Evolutionary conservation across 1,139 yeast species (phyloP).

Genomic region (Suhomyces bolitotheri): DNA sequence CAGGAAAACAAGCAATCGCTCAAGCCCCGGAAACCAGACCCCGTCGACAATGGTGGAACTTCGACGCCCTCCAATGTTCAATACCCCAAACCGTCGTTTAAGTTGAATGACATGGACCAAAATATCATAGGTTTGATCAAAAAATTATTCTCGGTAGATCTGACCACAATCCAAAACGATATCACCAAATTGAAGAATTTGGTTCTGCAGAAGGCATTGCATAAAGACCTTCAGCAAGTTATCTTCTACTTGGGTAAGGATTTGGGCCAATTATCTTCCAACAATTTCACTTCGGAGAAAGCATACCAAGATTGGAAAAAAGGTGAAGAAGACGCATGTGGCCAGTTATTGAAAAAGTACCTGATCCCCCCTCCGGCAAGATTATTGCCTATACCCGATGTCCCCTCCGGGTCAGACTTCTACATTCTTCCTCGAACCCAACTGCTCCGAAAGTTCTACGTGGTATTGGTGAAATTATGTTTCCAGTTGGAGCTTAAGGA

Average conservation of each 20-base stretch:
- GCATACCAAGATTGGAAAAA: slow-evolving; percentile 57
- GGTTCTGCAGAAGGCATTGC: slow-evolving; percentile 44
- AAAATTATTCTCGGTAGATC: slow-evolving; percentile 43
- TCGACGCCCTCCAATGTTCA: slow-evolving; percentile 14
- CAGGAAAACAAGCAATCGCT: slow-evolving; percentile 44
- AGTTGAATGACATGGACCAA: slow-evolving; percentile 51
- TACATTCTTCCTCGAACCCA: slow-evolving; percentile 46
- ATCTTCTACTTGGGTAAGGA: slow-evolving; percentile 42
- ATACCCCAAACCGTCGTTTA: slow-evolving; percentile 48
- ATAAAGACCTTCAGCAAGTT: slow-evolving; percentile 46
- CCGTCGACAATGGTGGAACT: slow-evolving; percentile 6
- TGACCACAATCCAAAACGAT: slow-evolving; percentile 50
- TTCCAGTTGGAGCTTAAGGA: slow-evolving; percentile 24
- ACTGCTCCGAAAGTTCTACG: slow-evolving; percentile 31
- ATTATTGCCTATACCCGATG: slow-evolving; percentile 29
- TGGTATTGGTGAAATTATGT: slow-evolving; percentile 30
- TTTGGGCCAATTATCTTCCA: slow-evolving; percentile 39
- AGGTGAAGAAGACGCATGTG: slow-evolving; percentile 41
- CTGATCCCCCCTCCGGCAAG: slow-evolving; percentile 38
- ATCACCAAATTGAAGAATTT: slow-evolving; percentile 41
- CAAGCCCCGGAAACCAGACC: slow-evolving; percentile 24
- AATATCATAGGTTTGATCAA: slow-evolving; percentile 37
- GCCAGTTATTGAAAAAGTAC: slow-evolving; percentile 40
- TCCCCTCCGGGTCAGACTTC: slow-evolving; percentile 37
- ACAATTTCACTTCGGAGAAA: slow-evolving; percentile 41